Percentiles rank a stretch among this genome's conserved stretches.
These are phyloP conservation scores for Erysimum pusillum DNA, from an alignment of 441 rosid genomes.

Conservation along the genomic window DNA sequence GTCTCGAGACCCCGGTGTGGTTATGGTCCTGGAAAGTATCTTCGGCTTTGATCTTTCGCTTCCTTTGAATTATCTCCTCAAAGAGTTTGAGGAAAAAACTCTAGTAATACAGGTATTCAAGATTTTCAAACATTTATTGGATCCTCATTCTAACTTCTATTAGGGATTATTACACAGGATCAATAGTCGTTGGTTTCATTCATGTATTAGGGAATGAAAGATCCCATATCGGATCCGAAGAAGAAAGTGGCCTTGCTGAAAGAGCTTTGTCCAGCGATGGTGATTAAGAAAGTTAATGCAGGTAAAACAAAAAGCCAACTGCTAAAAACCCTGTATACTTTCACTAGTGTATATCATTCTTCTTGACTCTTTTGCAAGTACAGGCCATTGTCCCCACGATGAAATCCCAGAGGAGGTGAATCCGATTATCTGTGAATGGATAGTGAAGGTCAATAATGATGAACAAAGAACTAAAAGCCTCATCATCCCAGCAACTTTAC, in stretches of 20 bases:
- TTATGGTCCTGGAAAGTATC: constrained; percentile 81
- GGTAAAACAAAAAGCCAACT: constrained; percentile 51
- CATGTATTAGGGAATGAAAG: constrained; percentile 77
- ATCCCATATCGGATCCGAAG: constrained; percentile 74
- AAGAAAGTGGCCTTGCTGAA: constrained; percentile 69
- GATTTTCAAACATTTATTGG: constrained; percentile 11
- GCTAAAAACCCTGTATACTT: not conserved
- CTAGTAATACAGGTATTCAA: constrained; percentile 73
- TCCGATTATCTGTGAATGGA: constrained; percentile 67
- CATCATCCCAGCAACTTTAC: constrained; percentile 30
- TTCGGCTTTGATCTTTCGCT: constrained; percentile 83
- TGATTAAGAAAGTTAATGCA: constrained; percentile 69
- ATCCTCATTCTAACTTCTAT: not conserved
- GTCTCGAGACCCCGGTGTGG: constrained; percentile 89
- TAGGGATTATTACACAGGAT: not conserved
- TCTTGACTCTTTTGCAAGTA: constrained; percentile 26
- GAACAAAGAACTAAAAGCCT: constrained; percentile 26
- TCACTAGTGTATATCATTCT: constrained; percentile 5
- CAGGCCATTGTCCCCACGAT: constrained; percentile 97
- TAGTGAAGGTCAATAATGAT: constrained; percentile 51
- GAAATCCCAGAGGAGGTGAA: constrained; percentile 83
- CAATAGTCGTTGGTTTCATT: not conserved
- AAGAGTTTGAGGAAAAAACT: constrained; percentile 62
- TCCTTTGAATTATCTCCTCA: constrained; percentile 80
- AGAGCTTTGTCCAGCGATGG: constrained; percentile 61